Conservation (phyloP, 805 yeast species). For the Cyberlindnera bimundalis region DNA sequence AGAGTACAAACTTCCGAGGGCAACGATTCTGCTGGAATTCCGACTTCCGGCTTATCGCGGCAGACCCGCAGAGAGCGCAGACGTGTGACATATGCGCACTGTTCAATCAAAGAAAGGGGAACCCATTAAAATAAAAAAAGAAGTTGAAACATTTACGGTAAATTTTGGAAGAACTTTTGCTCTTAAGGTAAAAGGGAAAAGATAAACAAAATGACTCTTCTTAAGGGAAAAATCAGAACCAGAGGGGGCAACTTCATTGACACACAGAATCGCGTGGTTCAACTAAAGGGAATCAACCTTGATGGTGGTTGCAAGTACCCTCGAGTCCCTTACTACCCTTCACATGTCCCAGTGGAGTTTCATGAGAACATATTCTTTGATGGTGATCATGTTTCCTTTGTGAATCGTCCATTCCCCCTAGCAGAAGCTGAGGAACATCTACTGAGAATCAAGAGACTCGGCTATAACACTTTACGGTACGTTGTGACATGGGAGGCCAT, state of each 20-base stretch:
- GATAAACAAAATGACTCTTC: no score
- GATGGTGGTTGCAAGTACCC: constrained; percentile 78
- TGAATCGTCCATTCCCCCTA: constrained; percentile 76
- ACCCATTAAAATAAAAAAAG: no score
- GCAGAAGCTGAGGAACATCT: constrained; percentile 71
- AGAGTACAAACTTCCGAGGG: background rate
- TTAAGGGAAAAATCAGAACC: constrained; percentile 5
- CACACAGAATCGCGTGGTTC: constrained; percentile 52
- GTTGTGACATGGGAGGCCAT: constrained; percentile 89
- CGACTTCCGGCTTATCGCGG: constrained; percentile 2
- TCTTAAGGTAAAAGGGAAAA: no score
- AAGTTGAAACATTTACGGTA: no score
- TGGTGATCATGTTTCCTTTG: constrained; percentile 77
- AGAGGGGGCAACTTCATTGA: constrained; percentile 57
- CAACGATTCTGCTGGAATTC: no score
- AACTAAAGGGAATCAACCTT: constrained; percentile 75
- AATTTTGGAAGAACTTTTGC: no score
- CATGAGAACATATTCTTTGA: constrained; percentile 50
- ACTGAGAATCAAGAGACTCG: constrained; percentile 69
- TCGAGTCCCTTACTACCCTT: constrained; percentile 43
- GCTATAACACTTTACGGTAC: constrained; percentile 75
- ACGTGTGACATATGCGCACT: no score
- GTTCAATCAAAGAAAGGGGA: no score
- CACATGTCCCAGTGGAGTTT: constrained; percentile 32
- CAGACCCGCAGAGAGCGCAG: no score